Evolutionary conservation across 2,329 filamentous ascomycete genomes (phyloP), one percentile per base, ranked within the genome.

Genomic region (Tolypocladium tropicale): DNA sequence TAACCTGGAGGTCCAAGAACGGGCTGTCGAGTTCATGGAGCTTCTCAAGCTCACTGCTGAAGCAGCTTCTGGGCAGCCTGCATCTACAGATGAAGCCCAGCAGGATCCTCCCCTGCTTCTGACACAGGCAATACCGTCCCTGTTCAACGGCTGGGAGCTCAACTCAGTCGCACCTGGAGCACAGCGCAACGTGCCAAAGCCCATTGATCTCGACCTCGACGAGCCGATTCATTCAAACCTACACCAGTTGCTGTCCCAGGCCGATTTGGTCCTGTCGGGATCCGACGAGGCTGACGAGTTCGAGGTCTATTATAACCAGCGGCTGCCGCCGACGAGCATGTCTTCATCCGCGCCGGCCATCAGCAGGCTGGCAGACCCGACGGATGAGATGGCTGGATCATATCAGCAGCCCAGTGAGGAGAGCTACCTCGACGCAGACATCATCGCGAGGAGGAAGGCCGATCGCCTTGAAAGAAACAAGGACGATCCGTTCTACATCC

Each of bases 401-500:
- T 86, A 87, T 61, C 80, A 85, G 59, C 80, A 83, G 59, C 75
- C 78, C 0, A 75, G 74, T 18, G 79, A 86, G 55, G 84, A 92
- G 34, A 80, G 76, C 50, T 88, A 87, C 61, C 71, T 88, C 2
- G 88, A 93, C 59, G 77, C 86, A 1, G 86, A 90, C 63, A 89
- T 90, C 51, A 68, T 89, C 46, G 88, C 89, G 5, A 80, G 85
- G 59, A 82, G 89, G 59, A 89, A 86, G 63, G 83, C 86, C 4
- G 90, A 96, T 66, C 82, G 92, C 12, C 74, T 80, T 56, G 91
- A 95, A 67, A 83, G 90, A 56, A 90, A 96, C 69, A 88, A 82
- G 62, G 93, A 97, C 66, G 94, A 99, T 65, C 94, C 94, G 0
- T 99, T 96, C 70, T 99, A 99, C 67, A 97, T 99, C 65, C 75